Evolutionary conservation across 2,329 filamentous ascomycete species (phyloP).

Genomic region (Ophiobolus disseminans): DNA sequence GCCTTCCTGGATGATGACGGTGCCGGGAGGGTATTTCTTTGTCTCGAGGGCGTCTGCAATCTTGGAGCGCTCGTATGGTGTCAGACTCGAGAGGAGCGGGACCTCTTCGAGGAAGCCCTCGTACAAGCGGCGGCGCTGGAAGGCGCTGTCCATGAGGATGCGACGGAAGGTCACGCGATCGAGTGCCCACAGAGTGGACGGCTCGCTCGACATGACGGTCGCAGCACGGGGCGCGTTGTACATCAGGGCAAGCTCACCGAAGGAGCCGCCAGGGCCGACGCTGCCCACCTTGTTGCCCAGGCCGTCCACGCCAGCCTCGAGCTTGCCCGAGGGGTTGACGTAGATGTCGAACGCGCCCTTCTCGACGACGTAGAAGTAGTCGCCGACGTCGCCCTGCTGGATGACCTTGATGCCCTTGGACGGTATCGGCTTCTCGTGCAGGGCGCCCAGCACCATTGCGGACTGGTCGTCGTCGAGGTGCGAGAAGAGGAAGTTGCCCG

Average conservation of each 20-base stretch:
- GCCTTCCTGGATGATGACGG: conserved; percentile 88
- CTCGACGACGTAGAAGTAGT: conserved; percentile 98
- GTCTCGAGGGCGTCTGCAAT: conserved; percentile 96
- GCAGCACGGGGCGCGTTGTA: conserved; percentile 97
- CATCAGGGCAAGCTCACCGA: conserved; percentile 97
- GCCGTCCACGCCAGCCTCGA: conserved; percentile 81
- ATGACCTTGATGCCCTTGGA: conserved; percentile 92
- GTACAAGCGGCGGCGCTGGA: conserved; percentile 94
- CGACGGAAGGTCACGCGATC: conserved; percentile 96
- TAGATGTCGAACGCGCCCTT: conserved; percentile 89
- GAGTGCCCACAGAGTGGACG: conserved; percentile 89
- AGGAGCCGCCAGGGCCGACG: conserved; percentile 88
- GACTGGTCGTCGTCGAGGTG: conserved; percentile 95
- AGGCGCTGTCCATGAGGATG: conserved; percentile 97
- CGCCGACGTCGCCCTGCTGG: conserved; percentile 90
- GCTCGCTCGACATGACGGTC: conserved; percentile 84
- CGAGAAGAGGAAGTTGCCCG: conserved; percentile 90
- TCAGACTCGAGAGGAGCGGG: conserved; percentile 80
- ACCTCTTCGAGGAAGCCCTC: conserved; percentile 97
- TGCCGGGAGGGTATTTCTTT: conserved; percentile 78
- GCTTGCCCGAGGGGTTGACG: conserved; percentile 77
- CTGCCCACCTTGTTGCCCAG: conserved; percentile 82
- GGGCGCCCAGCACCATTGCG: conserved; percentile 82
- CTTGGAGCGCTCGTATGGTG: conserved; percentile 93
- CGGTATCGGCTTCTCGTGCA: conserved; percentile 94